Evolutionary conservation across 2,329 filamentous ascomycete species (phyloP).

Genomic region (Corynespora cassiicola): DNA sequence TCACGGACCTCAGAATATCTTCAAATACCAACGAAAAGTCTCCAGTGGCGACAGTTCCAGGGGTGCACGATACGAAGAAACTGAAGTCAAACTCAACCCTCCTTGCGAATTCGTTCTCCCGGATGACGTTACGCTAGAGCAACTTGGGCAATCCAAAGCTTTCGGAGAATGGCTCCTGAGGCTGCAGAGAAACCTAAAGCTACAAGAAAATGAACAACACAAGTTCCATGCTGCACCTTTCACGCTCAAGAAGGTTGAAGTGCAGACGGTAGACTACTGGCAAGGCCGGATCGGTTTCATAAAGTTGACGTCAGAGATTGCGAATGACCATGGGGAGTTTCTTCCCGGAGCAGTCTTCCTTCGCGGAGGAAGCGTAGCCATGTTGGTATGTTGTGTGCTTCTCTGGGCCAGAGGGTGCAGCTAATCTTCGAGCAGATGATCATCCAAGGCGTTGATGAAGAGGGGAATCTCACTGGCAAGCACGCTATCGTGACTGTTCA

Average conservation of each 20-base stretch:
- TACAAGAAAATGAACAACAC: slow-evolving; percentile 54
- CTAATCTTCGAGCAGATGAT: slow-evolving; percentile 51
- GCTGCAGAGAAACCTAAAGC: slow-evolving; percentile 55
- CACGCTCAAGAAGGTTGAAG: slow-evolving; percentile 57
- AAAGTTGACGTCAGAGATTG: slow-evolving; percentile 62
- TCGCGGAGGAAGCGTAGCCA: slow-evolving; percentile 64
- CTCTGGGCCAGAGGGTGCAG: background rate
- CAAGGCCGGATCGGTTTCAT: slow-evolving; percentile 59
- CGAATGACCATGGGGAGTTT: slow-evolving; percentile 54
- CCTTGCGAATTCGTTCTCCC: slow-evolving; percentile 51
- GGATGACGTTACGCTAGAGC: slow-evolving; percentile 50
- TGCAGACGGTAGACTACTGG: slow-evolving; percentile 63
- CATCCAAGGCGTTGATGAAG: slow-evolving; percentile 57
- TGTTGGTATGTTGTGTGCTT: slow-evolving; percentile 53
- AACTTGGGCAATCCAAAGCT: no score
- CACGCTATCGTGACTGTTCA: slow-evolving; percentile 63
- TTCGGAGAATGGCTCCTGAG: slow-evolving; percentile 63
- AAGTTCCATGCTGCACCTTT: slow-evolving; percentile 61
- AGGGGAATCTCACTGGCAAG: slow-evolving; percentile 47
- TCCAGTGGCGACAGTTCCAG: no score
- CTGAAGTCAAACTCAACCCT: slow-evolving; percentile 37
- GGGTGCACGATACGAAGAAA: no score
- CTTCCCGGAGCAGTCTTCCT: slow-evolving; percentile 65
- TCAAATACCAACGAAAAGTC: no score
- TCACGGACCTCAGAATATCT: no score